These are phyloP conservation scores for Alternaria atra DNA, from an alignment of 2,329 filamentous ascomycete species.

Conservation along the genomic window DNA sequence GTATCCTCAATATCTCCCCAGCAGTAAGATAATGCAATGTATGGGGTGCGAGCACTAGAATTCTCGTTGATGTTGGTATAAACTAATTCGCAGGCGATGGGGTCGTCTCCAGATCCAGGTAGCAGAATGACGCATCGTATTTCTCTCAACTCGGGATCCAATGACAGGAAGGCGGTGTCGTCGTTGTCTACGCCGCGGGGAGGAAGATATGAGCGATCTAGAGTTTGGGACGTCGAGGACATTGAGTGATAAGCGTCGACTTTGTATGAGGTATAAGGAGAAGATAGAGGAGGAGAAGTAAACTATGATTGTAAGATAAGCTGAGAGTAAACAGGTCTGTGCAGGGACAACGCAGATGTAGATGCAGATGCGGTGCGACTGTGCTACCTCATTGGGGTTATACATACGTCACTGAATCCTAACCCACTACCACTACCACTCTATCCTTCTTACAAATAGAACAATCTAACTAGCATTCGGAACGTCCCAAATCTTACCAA, in stretches of 20 bases:
- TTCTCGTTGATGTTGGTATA: not conserved
- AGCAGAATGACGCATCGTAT: not conserved
- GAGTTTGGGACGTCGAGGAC: not conserved
- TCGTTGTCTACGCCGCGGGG: not conserved
- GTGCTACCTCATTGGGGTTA: not conserved
- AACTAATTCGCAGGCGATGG: not conserved
- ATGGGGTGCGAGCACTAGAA: not conserved
- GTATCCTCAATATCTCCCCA: not conserved
- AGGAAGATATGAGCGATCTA: not conserved
- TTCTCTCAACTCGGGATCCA: not conserved
- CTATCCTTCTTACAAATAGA: too few species aligned
- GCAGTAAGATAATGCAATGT: not conserved
- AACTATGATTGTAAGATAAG: not conserved
- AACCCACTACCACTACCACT: not conserved
- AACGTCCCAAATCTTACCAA: slow-evolving; percentile 54
- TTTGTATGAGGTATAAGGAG: not conserved
- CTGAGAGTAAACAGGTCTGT: not conserved
- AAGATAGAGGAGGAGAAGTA: not conserved
- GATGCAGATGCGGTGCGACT: not conserved
- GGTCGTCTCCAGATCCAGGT: not conserved
- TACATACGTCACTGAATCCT: not conserved
- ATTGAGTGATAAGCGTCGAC: not conserved
- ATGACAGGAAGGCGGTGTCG: rapidly evolving
- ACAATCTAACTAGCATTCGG: slow-evolving; percentile 8
- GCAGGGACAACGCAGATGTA: not conserved